A percentile compares a stretch with the other conserved stretches of the same genome.
Evolutionary conservation across 345 rosid species (phyloP).

Genomic region (Gossypium arboreum): DNA sequence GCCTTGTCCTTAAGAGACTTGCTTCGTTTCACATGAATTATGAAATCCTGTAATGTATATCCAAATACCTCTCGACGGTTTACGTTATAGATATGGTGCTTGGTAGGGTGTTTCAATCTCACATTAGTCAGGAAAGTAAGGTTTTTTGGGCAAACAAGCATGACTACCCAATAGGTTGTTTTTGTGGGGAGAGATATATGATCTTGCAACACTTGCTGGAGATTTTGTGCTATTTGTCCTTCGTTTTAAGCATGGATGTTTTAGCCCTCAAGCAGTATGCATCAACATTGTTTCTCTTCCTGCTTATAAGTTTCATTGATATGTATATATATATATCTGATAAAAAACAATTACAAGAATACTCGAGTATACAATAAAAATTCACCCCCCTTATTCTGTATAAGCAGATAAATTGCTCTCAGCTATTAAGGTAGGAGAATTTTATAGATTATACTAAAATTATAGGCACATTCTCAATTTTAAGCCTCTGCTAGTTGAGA

Average conservation of each 20-base stretch:
- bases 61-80: background rate
- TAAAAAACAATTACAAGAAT: background rate
- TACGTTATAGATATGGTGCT: background rate
- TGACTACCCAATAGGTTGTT: background rate
- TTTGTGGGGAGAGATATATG: background rate
- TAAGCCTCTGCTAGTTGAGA: conserved; percentile 36
- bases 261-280: background rate
- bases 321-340: too few relatives aligned
- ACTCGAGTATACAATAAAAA: background rate
- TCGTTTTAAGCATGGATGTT: background rate
- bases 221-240: background rate
- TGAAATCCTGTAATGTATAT: background rate
- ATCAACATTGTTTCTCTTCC: background rate
- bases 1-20: background rate
- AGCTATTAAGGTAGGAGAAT: background rate
- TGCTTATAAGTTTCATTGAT: background rate
- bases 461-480: background rate
- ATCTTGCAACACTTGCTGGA: background rate
- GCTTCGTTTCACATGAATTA: background rate
- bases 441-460: background rate
- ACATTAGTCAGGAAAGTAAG: background rate
- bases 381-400: background rate
- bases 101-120: background rate
- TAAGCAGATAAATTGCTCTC: background rate
- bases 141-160: background rate